Base-by-base conservation (phyloP, 306 rosid species). In the Alnus rubra region DNA sequence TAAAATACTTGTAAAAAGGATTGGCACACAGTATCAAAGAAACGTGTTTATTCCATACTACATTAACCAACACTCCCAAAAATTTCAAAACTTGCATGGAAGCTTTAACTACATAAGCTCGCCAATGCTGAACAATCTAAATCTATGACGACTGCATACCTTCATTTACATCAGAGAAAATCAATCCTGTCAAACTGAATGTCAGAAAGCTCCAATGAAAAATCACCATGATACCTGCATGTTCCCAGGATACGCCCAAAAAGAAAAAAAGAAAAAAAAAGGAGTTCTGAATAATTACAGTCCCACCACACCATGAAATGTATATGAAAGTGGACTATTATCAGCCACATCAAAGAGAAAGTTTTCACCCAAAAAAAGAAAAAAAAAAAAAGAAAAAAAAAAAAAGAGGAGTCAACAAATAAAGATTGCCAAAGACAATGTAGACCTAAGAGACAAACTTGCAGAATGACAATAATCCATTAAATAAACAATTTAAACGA, bases 201-300 rank as follows among this genome's bases (percentile, higher is more conserved):
- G 89, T 91, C 94, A 87, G 83, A 82, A 79, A 87, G 97, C 96
- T 95, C 96, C 92, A 88, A 89, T 47, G 73, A 89, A 83, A 59
- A 76, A 82, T 88, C 92, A 90, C 89, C 86, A 85, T 55, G 89
- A 84, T 78, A 88, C 98, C 97, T 91, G 98, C 97, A 90, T 73
- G 87, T 80, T 74, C 84, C 84, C 85, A 70, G 92, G 87, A 86
- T 87, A 83, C 83, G 42, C 72, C 51, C 72, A 42, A 48, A 39
- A 68, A 18, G 65, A 59, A 45, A 18, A 65, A 67, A 65, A 35
- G 15, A 14, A 14, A 35, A 5, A 33, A 33, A 62, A 33, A 31
- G 2, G 50, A 67, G 13, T n/a, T 68, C 72, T 68, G 51, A 68
- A 68, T 68, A 5, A 64, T 68, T 68, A 91, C 92, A 88, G 81